Percentiles rank a stretch among this genome's conserved stretches.
Evolutionary conservation across 2,329 filamentous ascomycete species (phyloP).

Genomic region (Diplocarpon mali): DNA sequence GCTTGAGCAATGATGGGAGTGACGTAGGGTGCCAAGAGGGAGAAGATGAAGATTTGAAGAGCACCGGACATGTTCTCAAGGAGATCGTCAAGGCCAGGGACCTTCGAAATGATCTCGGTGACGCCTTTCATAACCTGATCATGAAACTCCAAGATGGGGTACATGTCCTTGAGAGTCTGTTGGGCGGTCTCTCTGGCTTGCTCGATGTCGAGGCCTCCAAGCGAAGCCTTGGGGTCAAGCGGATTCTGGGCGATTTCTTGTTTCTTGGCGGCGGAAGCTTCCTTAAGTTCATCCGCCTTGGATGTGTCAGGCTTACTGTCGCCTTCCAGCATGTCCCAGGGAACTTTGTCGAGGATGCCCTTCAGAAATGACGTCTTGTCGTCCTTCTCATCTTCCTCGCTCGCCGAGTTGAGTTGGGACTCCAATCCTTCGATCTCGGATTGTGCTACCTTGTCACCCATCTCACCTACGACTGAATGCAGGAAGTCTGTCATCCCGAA

Average conservation of each 20-base stretch:
- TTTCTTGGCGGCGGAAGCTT: slow-evolving; percentile 4
- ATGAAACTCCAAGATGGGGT: slow-evolving; percentile 56
- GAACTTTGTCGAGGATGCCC: slow-evolving; percentile 6
- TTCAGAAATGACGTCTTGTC: slow-evolving; percentile 6
- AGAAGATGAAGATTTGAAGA: slow-evolving; percentile 9
- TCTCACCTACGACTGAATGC: slow-evolving; percentile 66
- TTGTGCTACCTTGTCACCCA: slow-evolving; percentile 79
- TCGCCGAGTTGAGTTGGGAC: slow-evolving; percentile 6
- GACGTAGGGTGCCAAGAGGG: slow-evolving; percentile 7
- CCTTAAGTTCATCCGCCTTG: slow-evolving; percentile 6
- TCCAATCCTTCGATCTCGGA: slow-evolving; percentile 8
- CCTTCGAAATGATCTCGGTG: slow-evolving; percentile 5
- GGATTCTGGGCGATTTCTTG: slow-evolving; percentile 3
- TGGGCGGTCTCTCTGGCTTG: slow-evolving; percentile 4
- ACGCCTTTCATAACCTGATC: slow-evolving; percentile 41
- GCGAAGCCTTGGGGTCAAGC: slow-evolving; percentile 58
- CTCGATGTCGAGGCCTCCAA: slow-evolving; percentile 9
- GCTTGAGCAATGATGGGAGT: slow-evolving; percentile 9
- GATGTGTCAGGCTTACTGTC: slow-evolving; percentile 6
- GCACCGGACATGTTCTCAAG: slow-evolving; percentile 35
- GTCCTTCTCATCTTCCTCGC: slow-evolving; percentile 4
- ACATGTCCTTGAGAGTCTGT: slow-evolving; percentile 8
- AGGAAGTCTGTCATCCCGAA: slow-evolving; percentile 89
- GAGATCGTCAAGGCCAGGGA: slow-evolving; percentile 30
- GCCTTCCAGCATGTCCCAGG: slow-evolving; percentile 7